Base-by-base conservation (phyloP, 148 eudicot species). In the Polygonum maritimum region DNA sequence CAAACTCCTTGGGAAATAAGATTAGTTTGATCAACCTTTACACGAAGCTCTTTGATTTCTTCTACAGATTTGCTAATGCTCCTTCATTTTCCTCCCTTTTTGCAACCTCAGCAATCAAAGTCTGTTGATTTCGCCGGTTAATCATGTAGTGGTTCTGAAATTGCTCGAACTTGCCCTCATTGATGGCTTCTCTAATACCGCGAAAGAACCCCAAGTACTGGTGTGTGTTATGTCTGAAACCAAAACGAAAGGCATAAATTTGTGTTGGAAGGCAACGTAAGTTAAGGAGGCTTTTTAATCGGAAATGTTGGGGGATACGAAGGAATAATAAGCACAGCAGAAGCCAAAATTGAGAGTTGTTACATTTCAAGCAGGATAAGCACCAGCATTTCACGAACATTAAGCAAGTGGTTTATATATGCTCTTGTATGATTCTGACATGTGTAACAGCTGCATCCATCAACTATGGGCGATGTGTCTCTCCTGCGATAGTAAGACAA, bases 341-440 rank as follows among this genome's bases (percentile, higher is more conserved):
- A 26, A 71, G 48, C 33, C n/a, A 71, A 36, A 71, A 44, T 44
- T 44, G 47, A 1, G 31, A 31, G 21, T 33, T 1, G 83, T 26
- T 87, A 92, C 97, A 92, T 87, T 84, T 92, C 97, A 26, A 92
- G 82, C 49, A 92, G 84, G 81, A 82, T 92, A 67, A 80, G 91
- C 6, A 92, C 92, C 82, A 92, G 81, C 97, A 92, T 88, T 74
- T 92, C 97, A 33, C 89, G 90, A 71, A 83, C 91, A 82, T 87
- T 92, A 74, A 92, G 89, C 76, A 92, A 77, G 78, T 92, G 97
- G 81, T 88, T 82, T 48, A 92, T 84, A 77, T 92, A 92, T 33
- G 95, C 92, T 82, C 85, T 92, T 73, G 92, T 86, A 84, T 92
- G 97, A 83, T 92, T 92, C 80, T 83, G 84, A 78, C 97, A 92